A percentile compares a stretch with the other conserved stretches of the same genome.
Evolutionary conservation across 2,329 filamentous ascomycete species (phyloP).

Genomic region (Trichoderma sp.): DNA sequence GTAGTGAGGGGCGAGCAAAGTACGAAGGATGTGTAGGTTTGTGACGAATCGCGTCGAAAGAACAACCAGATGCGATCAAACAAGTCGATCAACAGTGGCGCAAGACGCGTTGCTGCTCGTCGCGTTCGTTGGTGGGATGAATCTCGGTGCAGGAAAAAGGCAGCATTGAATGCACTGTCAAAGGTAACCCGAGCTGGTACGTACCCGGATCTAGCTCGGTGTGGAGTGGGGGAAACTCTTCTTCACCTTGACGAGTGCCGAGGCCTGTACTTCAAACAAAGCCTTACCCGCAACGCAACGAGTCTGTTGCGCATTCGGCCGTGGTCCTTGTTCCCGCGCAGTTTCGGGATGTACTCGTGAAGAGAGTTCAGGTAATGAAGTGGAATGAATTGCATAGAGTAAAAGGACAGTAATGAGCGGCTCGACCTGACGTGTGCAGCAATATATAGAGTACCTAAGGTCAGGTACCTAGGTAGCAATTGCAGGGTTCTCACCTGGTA

Average conservation of each 20-base stretch:
- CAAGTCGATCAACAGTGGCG: neutral
- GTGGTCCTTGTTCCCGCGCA: too few species aligned
- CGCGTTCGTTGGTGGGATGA: constrained; percentile 22
- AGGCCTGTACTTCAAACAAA: neutral
- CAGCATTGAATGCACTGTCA: neutral
- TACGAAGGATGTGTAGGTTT: neutral
- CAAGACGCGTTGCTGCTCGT: constrained; percentile 10
- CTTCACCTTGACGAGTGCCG: constrained; percentile 6
- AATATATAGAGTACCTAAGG: too few species aligned
- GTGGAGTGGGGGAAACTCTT: neutral
- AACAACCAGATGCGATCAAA: too few species aligned
- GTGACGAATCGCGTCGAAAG: neutral
- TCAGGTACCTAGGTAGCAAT: too few species aligned
- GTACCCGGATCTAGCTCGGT: neutral
- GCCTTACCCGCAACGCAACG: neutral
- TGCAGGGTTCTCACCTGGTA: too few species aligned
- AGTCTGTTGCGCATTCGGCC: too few species aligned
- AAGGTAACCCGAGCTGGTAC: neutral
- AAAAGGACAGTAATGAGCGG: too few species aligned
- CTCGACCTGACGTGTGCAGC: too few species aligned
- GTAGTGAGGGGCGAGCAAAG: too few species aligned
- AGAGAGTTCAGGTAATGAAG: too few species aligned
- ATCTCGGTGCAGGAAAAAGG: neutral
- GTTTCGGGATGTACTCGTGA: too few species aligned
- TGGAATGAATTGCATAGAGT: too few species aligned